phyloP scores from a whole-genome alignment of 225 moss, liverwort and hornwort genomes.

The Pseudisothecium myosuroides region DNA sequence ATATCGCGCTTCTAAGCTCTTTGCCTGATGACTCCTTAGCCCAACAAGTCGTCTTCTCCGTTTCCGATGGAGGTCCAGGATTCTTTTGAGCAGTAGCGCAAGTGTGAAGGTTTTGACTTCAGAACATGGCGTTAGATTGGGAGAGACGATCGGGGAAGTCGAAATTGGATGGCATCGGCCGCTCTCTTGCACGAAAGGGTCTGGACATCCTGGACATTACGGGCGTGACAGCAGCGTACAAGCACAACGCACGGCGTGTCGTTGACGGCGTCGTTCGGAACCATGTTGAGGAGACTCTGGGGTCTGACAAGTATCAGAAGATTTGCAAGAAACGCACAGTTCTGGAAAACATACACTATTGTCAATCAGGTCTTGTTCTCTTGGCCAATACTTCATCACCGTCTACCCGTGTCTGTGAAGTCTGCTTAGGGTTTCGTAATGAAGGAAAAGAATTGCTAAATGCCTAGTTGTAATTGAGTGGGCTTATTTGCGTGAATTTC shows the following conservation, averaged over 20 bases:
- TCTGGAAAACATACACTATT: conserved; percentile 41
- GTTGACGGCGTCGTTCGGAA: conserved; percentile 22
- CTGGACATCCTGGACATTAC: conserved; percentile 39
- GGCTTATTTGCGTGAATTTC: background rate
- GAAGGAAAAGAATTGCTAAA: background rate
- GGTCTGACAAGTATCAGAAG: conserved; percentile 17
- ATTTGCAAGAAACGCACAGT: conserved; percentile 29
- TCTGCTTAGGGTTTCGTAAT: background rate
- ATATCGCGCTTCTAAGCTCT: background rate
- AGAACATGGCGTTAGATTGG: conserved; percentile 27
- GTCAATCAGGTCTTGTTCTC: conserved; percentile 26
- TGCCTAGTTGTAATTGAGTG: background rate
- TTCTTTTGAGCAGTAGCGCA: background rate
- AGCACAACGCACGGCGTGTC: conserved; percentile 7
- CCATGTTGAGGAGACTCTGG: conserved; percentile 28
- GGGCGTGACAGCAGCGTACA: conserved; percentile 27
- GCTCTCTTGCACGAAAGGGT: conserved; percentile 32
- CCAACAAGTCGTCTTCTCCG: background rate
- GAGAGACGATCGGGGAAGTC: conserved; percentile 27
- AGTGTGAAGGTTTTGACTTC: background rate
- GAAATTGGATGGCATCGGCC: conserved; percentile 25
- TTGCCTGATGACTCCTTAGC: background rate
- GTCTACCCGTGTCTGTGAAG: background rate
- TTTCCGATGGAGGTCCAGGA: background rate
- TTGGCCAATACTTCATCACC: background rate